Percentiles rank a stretch among this genome's conserved stretches.
phyloP scores from a whole-genome alignment of 2,329 filamentous ascomycete genomes.

The Colletotrichum sp. region DNA sequence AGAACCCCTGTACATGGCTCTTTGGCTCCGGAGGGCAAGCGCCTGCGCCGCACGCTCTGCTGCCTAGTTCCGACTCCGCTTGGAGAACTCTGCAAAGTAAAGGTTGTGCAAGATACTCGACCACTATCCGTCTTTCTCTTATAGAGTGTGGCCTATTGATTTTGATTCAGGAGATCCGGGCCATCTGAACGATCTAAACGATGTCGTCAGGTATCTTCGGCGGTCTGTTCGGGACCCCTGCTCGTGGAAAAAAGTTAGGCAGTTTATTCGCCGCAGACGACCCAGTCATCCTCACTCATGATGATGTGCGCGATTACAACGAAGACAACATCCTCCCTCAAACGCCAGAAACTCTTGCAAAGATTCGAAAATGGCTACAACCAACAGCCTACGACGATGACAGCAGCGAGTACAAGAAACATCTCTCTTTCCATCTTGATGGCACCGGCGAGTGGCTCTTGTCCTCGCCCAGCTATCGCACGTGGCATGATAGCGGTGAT shows the following conservation, averaged over 20 bases:
- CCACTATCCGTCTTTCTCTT: neutral
- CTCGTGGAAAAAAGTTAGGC: neutral
- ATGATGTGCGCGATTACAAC: neutral
- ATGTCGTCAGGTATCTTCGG: neutral
- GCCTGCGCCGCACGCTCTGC: neutral
- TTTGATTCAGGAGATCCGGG: neutral
- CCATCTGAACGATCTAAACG: neutral
- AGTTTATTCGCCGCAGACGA: neutral
- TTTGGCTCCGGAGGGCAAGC: neutral
- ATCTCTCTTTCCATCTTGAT: slow-evolving; percentile 24
- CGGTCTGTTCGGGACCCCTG: neutral
- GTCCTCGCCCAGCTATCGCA: slow-evolving; percentile 14
- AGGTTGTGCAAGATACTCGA: neutral
- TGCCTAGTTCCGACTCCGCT: neutral
- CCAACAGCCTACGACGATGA: slow-evolving; percentile 28
- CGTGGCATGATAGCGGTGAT: slow-evolving; percentile 24
- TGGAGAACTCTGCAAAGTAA: neutral
- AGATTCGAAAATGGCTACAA: neutral
- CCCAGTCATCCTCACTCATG: neutral
- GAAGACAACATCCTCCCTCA: neutral
- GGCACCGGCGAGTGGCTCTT: slow-evolving; percentile 30
- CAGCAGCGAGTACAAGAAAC: slow-evolving; percentile 27
- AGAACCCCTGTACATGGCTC: neutral
- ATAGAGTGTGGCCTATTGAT: neutral
- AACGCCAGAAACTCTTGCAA: neutral